Percentiles rank a stretch among this genome's conserved stretches.
phyloP scores from a whole-genome alignment of 306 rosid genomes.

The Cucumis hystrix region DNA sequence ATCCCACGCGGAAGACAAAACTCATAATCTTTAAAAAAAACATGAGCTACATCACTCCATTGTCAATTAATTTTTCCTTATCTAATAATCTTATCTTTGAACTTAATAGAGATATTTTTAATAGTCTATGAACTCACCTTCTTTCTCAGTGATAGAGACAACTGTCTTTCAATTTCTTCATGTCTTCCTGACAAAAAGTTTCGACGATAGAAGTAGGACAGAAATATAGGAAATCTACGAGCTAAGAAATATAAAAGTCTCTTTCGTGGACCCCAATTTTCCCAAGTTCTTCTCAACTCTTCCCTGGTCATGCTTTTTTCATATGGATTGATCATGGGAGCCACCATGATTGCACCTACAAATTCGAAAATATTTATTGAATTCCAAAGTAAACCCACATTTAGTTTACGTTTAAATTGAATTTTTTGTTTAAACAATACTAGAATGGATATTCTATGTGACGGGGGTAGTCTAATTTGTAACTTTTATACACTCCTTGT shows the following conservation, averaged over 20 bases:
- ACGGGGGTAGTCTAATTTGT: not conserved
- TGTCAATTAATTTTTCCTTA: no score
- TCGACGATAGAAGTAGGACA: constrained; percentile 46
- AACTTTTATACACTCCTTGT: not conserved
- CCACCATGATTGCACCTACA: constrained; percentile 80
- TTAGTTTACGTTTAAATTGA: not conserved
- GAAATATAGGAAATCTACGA: constrained; percentile 59
- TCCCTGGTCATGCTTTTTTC: constrained; percentile 61
- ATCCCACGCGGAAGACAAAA: no score
- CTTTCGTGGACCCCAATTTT: constrained; percentile 66
- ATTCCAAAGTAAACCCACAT: not conserved
- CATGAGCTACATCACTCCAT: no score
- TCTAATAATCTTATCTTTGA: not conserved
- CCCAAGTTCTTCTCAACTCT: constrained; percentile 72
- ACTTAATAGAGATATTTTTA: not conserved
- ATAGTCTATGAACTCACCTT: constrained; percentile 32
- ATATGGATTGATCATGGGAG: constrained; percentile 79
- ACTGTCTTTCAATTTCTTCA: constrained; percentile 47
- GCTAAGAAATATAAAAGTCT: constrained; percentile 54
- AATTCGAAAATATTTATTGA: constrained; percentile 13
- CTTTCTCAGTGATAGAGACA: constrained; percentile 54
- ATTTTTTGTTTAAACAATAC: not conserved
- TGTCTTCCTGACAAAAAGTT: constrained; percentile 75
- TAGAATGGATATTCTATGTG: not conserved
- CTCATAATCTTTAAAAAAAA: no score